These are phyloP conservation scores for Zygoascus sp. DNA, from an alignment of 1,139 yeast genomes.

Conservation along the genomic window DNA sequence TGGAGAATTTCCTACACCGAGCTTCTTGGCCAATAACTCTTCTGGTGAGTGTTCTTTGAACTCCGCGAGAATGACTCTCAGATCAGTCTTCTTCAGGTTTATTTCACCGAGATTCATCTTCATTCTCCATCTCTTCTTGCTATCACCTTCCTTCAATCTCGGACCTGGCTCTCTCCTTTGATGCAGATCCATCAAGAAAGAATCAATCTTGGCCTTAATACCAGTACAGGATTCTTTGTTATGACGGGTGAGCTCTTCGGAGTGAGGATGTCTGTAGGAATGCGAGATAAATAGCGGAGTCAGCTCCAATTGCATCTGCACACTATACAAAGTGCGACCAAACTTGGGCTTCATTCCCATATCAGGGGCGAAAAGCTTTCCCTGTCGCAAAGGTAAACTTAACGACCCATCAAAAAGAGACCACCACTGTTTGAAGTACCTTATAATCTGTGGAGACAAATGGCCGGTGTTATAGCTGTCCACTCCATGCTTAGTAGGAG, in stretches of 20 bases:
- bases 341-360: slow-evolving; percentile 50
- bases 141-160: slow-evolving; percentile 16
- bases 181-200: slow-evolving; percentile 74
- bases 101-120: slow-evolving; percentile 75
- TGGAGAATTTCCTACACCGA: slow-evolving; percentile 23
- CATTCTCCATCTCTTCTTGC: slow-evolving; percentile 56
- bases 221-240: slow-evolving; percentile 66
- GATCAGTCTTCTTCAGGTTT: slow-evolving; percentile 64
- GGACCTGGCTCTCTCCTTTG: slow-evolving; percentile 70
- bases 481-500: slow-evolving; percentile 34
- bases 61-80: slow-evolving; percentile 63
- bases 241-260: slow-evolving; percentile 41
- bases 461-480: slow-evolving; percentile 63
- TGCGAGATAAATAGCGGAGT: slow-evolving; percentile 74
- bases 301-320: slow-evolving; percentile 71
- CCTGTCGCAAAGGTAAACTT: slow-evolving; percentile 72
- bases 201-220: slow-evolving; percentile 63
- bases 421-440: slow-evolving; percentile 84
- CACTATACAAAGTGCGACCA: slow-evolving; percentile 72
- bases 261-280: slow-evolving; percentile 56
- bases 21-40: slow-evolving; percentile 43
- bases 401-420: slow-evolving; percentile 60
- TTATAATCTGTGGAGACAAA: slow-evolving; percentile 63
- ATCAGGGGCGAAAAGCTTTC: slow-evolving; percentile 54
- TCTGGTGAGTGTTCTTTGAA: slow-evolving; percentile 55